Percentiles rank a stretch among this genome's conserved stretches.
phyloP scores from a whole-genome alignment of 345 rosid genomes.

The Eucalyptus caleyi region DNA sequence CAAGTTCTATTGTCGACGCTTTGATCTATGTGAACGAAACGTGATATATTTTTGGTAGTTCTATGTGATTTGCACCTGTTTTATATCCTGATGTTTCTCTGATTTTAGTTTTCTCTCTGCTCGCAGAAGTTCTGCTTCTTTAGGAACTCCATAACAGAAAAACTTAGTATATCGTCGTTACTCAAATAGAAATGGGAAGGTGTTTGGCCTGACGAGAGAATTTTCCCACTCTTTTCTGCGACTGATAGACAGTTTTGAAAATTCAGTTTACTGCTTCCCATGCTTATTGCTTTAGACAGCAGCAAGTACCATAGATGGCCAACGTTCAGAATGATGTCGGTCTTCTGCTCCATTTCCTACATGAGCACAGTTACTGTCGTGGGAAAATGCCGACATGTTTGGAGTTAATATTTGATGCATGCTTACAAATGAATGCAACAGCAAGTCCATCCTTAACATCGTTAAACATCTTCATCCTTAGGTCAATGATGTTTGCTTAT shows the following conservation, averaged over 20 bases:
- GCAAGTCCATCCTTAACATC: neutral
- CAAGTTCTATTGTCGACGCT: neutral
- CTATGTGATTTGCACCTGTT: neutral
- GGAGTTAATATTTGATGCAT: neutral
- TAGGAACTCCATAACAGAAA: neutral
- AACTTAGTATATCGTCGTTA: neutral
- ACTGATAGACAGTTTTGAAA: neutral
- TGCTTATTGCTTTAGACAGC: neutral
- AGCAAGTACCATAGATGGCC: neutral
- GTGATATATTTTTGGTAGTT: neutral
- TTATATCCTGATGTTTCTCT: neutral
- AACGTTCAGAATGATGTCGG: neutral
- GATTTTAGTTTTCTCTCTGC: neutral
- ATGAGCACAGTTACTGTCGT: neutral
- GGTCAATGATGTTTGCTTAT: neutral
- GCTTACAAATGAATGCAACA: neutral
- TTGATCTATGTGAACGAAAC: neutral
- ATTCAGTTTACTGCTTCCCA: neutral
- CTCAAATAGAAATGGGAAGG: neutral
- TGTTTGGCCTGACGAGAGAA: neutral
- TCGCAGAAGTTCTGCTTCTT: neutral
- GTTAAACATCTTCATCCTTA: neutral
- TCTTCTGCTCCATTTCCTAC: neutral
- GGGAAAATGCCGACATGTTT: neutral
- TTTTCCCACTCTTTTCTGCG: neutral